Percentiles rank a stretch among this genome's conserved stretches.
These are phyloP conservation scores for Cercospora beticola DNA, from an alignment of 2,329 filamentous ascomycete species.

Conservation along the genomic window DNA sequence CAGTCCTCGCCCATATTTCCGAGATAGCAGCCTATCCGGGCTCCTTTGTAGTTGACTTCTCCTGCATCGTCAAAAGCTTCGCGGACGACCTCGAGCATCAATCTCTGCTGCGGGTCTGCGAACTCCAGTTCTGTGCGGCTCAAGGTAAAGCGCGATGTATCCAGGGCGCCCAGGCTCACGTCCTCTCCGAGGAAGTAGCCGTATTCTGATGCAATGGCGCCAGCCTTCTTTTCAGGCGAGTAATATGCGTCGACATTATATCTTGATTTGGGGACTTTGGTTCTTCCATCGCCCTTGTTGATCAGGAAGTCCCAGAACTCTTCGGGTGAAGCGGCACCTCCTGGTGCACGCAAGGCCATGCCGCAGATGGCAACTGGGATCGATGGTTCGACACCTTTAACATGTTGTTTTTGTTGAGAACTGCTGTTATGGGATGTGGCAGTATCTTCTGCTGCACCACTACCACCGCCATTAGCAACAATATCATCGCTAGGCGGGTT, in stretches of 20 bases:
- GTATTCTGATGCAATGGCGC: neutral
- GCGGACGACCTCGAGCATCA: constrained; percentile 26
- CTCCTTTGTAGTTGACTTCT: neutral
- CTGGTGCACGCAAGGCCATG: neutral
- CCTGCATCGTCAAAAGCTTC: constrained; percentile 24
- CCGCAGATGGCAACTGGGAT: neutral
- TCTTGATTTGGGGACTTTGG: neutral
- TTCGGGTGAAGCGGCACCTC: neutral
- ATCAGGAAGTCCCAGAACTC: constrained; percentile 10
- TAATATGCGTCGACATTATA: constrained; percentile 16
- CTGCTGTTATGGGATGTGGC: neutral
- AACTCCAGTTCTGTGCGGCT: constrained; percentile 1
- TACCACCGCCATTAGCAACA: neutral
- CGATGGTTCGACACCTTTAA: neutral
- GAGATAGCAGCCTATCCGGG: neutral
- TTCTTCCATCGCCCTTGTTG: constrained; percentile 4
- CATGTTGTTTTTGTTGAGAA: neutral
- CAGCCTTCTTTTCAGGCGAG: neutral
- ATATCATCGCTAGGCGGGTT: neutral
- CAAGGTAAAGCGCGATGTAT: constrained; percentile 3
- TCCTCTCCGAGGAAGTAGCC: constrained; percentile 12
- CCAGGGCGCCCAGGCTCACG: neutral
- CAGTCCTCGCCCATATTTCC: neutral
- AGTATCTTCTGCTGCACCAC: neutral
- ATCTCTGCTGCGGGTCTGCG: constrained; percentile 30